Evolutionary conservation across 2,329 filamentous ascomycete genomes (phyloP).

Genomic region (Oidium heveae): DNA sequence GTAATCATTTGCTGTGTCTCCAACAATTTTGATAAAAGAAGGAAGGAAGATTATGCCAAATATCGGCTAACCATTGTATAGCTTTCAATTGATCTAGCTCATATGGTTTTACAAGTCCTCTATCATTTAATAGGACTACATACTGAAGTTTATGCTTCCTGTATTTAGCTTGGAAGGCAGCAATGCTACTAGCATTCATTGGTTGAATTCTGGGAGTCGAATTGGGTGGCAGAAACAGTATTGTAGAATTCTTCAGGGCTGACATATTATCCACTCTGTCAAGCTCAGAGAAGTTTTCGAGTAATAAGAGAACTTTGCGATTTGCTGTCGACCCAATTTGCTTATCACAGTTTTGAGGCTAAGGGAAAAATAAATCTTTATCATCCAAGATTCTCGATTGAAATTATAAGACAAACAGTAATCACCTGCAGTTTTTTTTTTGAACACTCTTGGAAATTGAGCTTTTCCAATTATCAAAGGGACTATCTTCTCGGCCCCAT

Average conservation of each 20-base stretch:
- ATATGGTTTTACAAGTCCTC: slow-evolving; percentile 44
- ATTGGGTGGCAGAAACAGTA: background rate
- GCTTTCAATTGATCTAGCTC: too few relatives aligned
- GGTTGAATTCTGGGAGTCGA: background rate
- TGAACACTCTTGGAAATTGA: background rate
- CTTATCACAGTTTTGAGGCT: background rate
- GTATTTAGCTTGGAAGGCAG: background rate
- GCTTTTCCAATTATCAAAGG: background rate
- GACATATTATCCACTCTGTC: background rate
- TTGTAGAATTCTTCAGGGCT: background rate
- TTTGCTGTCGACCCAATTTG: background rate
- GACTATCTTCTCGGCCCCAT: background rate
- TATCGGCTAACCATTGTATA: too few relatives aligned
- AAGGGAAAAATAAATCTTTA: background rate
- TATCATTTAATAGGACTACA: slow-evolving; percentile 64
- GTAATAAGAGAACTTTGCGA: background rate
- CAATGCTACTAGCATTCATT: background rate
- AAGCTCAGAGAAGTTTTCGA: background rate
- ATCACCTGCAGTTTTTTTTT: background rate
- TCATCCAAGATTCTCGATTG: background rate
- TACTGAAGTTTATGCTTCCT: background rate
- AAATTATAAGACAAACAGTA: background rate
- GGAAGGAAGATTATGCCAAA: too few relatives aligned
- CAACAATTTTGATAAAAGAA: too few relatives aligned
- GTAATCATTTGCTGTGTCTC: too few relatives aligned